phyloP scores from a whole-genome alignment of 495 filamentous ascomycete genomes.

The Penicillium fimorum region DNA sequence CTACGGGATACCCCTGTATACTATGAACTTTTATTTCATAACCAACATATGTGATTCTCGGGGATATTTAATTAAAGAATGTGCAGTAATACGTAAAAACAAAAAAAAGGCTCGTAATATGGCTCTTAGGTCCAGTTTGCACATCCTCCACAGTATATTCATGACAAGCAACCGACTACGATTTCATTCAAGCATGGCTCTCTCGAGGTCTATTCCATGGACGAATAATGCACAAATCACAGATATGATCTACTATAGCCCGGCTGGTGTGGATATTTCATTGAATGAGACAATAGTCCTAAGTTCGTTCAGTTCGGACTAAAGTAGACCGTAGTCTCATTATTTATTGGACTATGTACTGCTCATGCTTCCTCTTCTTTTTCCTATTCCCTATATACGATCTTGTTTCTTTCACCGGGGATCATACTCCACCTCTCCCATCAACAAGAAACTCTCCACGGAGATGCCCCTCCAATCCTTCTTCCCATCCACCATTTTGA shows the following conservation, averaged over 20 bases:
- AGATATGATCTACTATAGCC: too few relatives aligned
- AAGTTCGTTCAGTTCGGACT: background rate
- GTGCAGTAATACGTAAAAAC: background rate
- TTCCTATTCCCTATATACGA: background rate
- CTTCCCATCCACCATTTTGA: conserved; percentile 17
- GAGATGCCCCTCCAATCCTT: conserved; percentile 23
- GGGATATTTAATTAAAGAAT: background rate
- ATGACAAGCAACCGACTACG: background rate
- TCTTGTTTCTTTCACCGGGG: background rate
- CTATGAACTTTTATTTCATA: background rate
- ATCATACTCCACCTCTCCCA: conserved; percentile 17
- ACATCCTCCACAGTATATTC: background rate
- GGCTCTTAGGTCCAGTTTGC: background rate
- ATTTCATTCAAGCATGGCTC: too few relatives aligned
- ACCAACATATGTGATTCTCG: background rate
- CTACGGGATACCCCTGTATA: conserved; percentile 8
- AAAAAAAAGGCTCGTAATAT: background rate
- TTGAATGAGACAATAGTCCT: background rate
- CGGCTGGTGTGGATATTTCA: too few relatives aligned
- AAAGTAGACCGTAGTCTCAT: background rate
- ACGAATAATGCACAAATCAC: too few relatives aligned
- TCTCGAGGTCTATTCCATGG: too few relatives aligned
- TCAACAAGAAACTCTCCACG: conserved; percentile 21
- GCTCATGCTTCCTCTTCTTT: background rate
- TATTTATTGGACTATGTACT: background rate